Evolutionary conservation across 352 stramenopile species (phyloP), one percentile per base, ranked within the genome.

Genomic region (Phytophthora kernoviae): DNA sequence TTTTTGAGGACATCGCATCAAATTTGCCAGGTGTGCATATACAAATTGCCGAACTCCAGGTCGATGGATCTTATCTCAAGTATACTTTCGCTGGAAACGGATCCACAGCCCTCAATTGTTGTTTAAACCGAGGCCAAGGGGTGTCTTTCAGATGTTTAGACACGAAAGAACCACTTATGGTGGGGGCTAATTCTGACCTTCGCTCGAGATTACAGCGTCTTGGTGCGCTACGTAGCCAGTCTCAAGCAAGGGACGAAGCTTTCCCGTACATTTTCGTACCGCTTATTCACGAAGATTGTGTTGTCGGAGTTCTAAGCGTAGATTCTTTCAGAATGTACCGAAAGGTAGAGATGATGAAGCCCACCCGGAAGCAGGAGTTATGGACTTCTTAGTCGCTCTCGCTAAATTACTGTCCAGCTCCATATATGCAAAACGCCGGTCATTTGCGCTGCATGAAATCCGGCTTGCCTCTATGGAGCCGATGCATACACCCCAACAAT

Each of bases 231-330:
- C 48, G 10, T 2, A 27, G 4, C 54, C 39, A 54, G 14, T 20
- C 51, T 58, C 36, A 54, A 51, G 20, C 26, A 17, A 1, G 43
- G 4, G 54, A 45, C 12, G 56, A 68, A 4, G 55, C 68, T 6
- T 75, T 88, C 0, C 81, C 81, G n/a, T 84, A 73, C 39, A 58
- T 91, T 0, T 84, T 91, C 11, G 17, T 93, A 2, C 83, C 85
- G 24, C 65, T 94, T 1, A 21, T 88, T 1, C 71, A 94, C 48
- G 80, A 94, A 26, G 85, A 91, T 37, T 74, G 62, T 6, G 58
- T 51, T 6, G 49, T 94, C 5, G 85, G 85, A 5, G 64, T 93
- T 0, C 48, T 94, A 10, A 81, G 70, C n/a, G 60, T 92, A 1
- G 81, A 85, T 45, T 65, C 67, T 0, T 94, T 56, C 24, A 59